A percentile compares a stretch with the other conserved stretches of the same genome.
These are phyloP conservation scores for Backusella liffmaniae DNA, from an alignment of 192 early-diverging fungal species.

Conservation along the genomic window DNA sequence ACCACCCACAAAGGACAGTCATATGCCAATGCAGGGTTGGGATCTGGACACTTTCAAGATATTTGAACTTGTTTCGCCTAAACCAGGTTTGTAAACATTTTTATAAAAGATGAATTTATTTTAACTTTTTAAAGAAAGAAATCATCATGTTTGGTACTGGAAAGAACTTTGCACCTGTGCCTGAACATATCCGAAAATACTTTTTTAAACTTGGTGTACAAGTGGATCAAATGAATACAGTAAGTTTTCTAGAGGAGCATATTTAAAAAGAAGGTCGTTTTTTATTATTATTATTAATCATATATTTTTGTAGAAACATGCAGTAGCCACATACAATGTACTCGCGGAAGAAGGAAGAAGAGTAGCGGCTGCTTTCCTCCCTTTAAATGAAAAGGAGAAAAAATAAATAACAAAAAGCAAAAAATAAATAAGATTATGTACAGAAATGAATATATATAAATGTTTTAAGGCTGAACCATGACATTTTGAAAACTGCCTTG, in stretches of 20 bases:
- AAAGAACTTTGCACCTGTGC: slow-evolving; percentile 49
- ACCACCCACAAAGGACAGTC: not conserved
- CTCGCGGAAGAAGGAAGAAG: slow-evolving; percentile 58
- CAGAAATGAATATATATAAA: not conserved
- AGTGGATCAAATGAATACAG: slow-evolving; percentile 60
- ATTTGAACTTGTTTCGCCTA: slow-evolving; percentile 54
- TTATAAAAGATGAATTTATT: too few relatives aligned
- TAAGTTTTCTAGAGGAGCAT: slow-evolving; percentile 23
- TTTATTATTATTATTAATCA: too few relatives aligned
- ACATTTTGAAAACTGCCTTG: slow-evolving; percentile 17
- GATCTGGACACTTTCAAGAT: slow-evolving; percentile 48
- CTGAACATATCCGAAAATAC: slow-evolving; percentile 43
- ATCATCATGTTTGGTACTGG: slow-evolving; percentile 60
- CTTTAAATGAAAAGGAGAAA: slow-evolving; percentile 23
- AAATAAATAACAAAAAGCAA: not conserved
- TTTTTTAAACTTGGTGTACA: slow-evolving; percentile 53
- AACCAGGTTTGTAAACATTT: slow-evolving; percentile 41
- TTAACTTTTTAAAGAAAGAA: slow-evolving; percentile 17
- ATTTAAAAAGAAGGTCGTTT: not conserved
- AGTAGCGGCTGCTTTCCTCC: slow-evolving; percentile 55
- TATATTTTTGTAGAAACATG: slow-evolving; percentile 45
- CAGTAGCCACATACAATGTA: slow-evolving; percentile 56
- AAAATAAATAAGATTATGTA: slow-evolving; percentile 1
- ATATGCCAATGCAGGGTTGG: slow-evolving; percentile 36
- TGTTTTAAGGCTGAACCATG: not conserved